Conservation (phyloP, 2,329 filamentous ascomycete species). For the Penicillium sp. region DNA sequence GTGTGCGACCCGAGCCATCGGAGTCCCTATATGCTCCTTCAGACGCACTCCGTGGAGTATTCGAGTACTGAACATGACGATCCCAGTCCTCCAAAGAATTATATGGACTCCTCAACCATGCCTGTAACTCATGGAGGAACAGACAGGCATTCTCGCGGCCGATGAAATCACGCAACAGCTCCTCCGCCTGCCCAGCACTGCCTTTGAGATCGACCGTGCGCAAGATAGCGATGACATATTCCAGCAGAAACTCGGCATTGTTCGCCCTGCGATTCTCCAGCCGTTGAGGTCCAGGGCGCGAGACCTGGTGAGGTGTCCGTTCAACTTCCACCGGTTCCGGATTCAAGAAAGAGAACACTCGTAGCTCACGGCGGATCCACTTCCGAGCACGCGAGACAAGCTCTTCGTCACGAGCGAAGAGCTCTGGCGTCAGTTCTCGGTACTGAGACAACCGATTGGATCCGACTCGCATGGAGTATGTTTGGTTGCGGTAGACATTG, state of each 20-base stretch:
- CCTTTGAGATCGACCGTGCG: slow-evolving; percentile 80
- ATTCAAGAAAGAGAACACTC: slow-evolving; percentile 73
- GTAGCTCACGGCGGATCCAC: slow-evolving; percentile 80
- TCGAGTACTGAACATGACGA: slow-evolving; percentile 68
- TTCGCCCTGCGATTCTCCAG: slow-evolving; percentile 52
- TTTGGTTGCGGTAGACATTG: slow-evolving; percentile 67
- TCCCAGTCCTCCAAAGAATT: slow-evolving; percentile 75
- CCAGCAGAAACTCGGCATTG: slow-evolving; percentile 79
- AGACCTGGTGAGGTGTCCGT: slow-evolving; percentile 10
- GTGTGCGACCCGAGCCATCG: slow-evolving; percentile 11
- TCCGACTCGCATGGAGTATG: slow-evolving; percentile 79
- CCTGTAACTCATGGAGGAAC: slow-evolving; percentile 80
- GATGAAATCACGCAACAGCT: slow-evolving; percentile 74
- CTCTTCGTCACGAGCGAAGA: slow-evolving; percentile 63
- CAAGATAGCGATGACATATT: slow-evolving; percentile 80
- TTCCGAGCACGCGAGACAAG: slow-evolving; percentile 73
- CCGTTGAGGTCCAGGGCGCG: slow-evolving; percentile 32
- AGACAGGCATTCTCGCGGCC: slow-evolving; percentile 69
- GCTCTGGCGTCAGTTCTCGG: slow-evolving; percentile 65
- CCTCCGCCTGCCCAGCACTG: slow-evolving; percentile 73
- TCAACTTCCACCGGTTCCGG: slow-evolving; percentile 31
- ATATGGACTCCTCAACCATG: slow-evolving; percentile 80
- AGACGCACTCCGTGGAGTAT: slow-evolving; percentile 9
- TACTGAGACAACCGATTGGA: slow-evolving; percentile 76
- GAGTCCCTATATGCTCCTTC: neutral